Evolutionary conservation across 208 protist genomes (phyloP).

Genomic region (Herpetomonas tarakana): DNA sequence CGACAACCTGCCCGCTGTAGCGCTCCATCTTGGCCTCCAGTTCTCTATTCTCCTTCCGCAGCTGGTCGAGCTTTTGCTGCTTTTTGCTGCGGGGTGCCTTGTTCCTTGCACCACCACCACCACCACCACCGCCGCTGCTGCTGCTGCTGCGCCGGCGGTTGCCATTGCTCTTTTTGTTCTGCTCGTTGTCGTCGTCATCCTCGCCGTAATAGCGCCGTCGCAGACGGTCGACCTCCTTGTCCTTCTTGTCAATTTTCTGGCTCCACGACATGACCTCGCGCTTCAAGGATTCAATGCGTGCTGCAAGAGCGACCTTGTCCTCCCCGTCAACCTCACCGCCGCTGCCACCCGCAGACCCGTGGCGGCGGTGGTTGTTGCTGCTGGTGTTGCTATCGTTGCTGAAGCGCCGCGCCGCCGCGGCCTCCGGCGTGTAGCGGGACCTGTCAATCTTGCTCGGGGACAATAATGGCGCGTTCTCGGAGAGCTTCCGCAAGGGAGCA

Average conservation of each 20-base stretch:
- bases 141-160: slow-evolving; percentile 2
- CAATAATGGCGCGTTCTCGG: neutral
- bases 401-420: no score
- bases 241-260: slow-evolving; percentile 23
- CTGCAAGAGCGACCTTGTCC: slow-evolving; percentile 11
- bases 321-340: neutral
- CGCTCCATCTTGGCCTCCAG: slow-evolving; percentile 23
- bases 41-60: slow-evolving; percentile 30
- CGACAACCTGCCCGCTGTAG: slow-evolving; percentile 28
- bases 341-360: neutral
- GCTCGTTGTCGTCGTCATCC: slow-evolving; percentile 1
- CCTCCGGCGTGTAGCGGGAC: neutral
- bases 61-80: slow-evolving; percentile 8
- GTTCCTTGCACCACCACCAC: neutral
- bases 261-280: slow-evolving; percentile 26
- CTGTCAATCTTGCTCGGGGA: neutral
- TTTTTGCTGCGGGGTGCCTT: slow-evolving; percentile 5
- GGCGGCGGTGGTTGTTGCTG: no score
- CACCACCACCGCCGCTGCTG: neutral
- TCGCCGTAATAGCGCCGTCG: neutral
- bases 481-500: neutral
- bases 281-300: slow-evolving; percentile 24
- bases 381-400: no score
- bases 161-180: slow-evolving; percentile 2
- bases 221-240: neutral